Base-by-base conservation (phyloP, 2,329 filamentous ascomycete genomes). In the Basipetospora sp. region DNA sequence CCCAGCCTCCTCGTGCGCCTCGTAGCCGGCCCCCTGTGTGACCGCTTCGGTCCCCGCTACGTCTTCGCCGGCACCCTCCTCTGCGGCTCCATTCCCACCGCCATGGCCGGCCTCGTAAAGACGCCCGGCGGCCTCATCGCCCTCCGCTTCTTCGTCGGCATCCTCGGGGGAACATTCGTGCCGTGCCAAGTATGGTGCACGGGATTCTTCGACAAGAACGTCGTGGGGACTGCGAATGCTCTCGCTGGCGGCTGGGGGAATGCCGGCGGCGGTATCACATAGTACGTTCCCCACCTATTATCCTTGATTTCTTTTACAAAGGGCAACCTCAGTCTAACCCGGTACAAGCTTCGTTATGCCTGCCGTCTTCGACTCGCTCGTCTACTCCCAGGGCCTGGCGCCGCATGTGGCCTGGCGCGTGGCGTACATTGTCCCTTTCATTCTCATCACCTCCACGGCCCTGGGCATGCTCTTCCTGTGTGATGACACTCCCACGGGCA, bases 131-230 rank as follows among this genome's bases (percentile, higher is more conserved):
- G 81, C 8, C 68, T 88, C n/a, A 77, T 84, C 47, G 59, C 71
- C 15, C 69, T 80, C 34, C 74, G 82, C 31, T 88, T 88, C 64
- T 87, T 87, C 58, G 74, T 87, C 44, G 81, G 81, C 42, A 78
- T 88, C 31, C 70, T 88, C 0, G 82, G 82, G 29, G 80, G 77
- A 2, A 72, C 74, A 1, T 88, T 88, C 48, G 82, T 88, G 1
- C 82, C 82, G 10, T 93, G 85, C 55, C 85, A 92, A 53, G 87
- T 93, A 5, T 94, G 86, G 84, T 83, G 80, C 8, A 94, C 85
- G 0, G 84, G 79, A 0, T 94, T 93, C 65, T 94, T 85, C 54
- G 86, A 94, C 60, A 90, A 87, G 63, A 90, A 87, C 49, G 69
- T 94, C 18, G 80, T 94, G 14, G 87, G 87, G 34, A 87, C 83